phyloP scores from a whole-genome alignment of 108 stramenopile genomes.

The Aurantiochytrium sp. region DNA sequence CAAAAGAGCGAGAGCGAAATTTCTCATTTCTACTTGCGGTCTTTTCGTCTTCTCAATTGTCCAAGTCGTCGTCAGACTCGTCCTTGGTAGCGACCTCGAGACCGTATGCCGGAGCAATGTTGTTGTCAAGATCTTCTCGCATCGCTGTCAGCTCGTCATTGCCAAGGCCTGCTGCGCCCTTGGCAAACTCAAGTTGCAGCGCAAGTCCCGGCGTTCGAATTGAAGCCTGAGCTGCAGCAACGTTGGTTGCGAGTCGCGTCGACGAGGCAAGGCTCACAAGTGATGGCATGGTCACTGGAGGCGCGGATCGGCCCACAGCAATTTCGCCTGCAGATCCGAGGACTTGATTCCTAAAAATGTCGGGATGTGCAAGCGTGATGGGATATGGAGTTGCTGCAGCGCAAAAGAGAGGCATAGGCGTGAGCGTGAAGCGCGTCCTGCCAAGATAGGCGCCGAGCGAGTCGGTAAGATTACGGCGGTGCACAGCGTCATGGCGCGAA shows the following conservation, averaged over 20 bases:
- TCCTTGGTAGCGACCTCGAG: neutral
- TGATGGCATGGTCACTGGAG: neutral
- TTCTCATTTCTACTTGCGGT: too few species aligned
- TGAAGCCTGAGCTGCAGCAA: neutral
- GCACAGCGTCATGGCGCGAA: neutral
- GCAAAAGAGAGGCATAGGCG: neutral
- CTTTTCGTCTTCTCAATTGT: neutral
- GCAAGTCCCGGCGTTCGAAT: neutral
- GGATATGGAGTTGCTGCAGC: neutral
- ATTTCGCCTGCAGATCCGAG: neutral
- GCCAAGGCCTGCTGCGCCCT: neutral
- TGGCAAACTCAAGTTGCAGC: neutral
- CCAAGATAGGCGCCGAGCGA: neutral
- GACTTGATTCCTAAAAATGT: neutral
- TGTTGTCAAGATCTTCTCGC: conserved; percentile 7
- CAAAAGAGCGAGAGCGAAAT: too few species aligned
- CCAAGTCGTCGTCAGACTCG: neutral
- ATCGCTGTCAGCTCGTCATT: neutral
- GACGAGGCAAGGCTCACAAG: neutral
- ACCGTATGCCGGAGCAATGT: neutral
- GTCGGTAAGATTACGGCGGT: neutral
- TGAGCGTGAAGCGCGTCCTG: neutral
- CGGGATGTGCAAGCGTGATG: neutral
- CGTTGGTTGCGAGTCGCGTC: neutral
- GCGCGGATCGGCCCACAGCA: neutral